These are phyloP conservation scores for Alternaria novae-zelandiae DNA, from an alignment of 2,329 filamentous ascomycete species.

Conservation along the genomic window DNA sequence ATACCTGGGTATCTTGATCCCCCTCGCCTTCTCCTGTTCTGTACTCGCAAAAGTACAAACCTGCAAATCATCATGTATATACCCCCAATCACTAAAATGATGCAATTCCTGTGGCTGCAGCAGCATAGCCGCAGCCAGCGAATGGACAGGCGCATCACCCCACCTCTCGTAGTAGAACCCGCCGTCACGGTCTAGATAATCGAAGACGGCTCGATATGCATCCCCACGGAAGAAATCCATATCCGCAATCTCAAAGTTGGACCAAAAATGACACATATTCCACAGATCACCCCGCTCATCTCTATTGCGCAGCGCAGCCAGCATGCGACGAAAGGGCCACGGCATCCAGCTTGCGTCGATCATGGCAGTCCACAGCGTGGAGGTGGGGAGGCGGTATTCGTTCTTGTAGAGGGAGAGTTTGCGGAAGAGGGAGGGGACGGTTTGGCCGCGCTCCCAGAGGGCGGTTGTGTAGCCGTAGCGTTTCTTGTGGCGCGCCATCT, in stretches of 20 bases:
- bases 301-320: slow-evolving; percentile 54
- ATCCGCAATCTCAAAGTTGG: slow-evolving; percentile 94
- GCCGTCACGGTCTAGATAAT: slow-evolving; percentile 65
- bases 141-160: slow-evolving; percentile 96
- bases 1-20: background rate
- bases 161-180: slow-evolving; percentile 56
- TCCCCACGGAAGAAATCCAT: slow-evolving; percentile 88
- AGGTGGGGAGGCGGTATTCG: slow-evolving; percentile 6
- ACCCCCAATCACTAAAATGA: slow-evolving; percentile 98
- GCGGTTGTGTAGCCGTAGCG: slow-evolving; percentile 97
- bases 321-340: slow-evolving; percentile 20
- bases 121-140: slow-evolving; percentile 85
- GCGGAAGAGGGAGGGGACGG: slow-evolving; percentile 67
- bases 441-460: slow-evolving; percentile 89
- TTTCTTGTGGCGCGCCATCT: slow-evolving; percentile 94
- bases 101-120: slow-evolving; percentile 86
- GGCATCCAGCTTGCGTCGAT: slow-evolving; percentile 18
- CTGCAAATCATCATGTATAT: slow-evolving; percentile 60
- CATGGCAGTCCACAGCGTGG: slow-evolving; percentile 22
- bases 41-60: slow-evolving; percentile 12
- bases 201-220: slow-evolving; percentile 89
- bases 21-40: slow-evolving; percentile 3
- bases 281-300: slow-evolving; percentile 83
- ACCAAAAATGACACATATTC: slow-evolving; percentile 98
- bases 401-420: slow-evolving; percentile 22